A percentile compares a stretch with the other conserved stretches of the same genome.
These are phyloP conservation scores for Trichoderma polysporum DNA, from an alignment of 2,329 filamentous ascomycete species.

Conservation along the genomic window DNA sequence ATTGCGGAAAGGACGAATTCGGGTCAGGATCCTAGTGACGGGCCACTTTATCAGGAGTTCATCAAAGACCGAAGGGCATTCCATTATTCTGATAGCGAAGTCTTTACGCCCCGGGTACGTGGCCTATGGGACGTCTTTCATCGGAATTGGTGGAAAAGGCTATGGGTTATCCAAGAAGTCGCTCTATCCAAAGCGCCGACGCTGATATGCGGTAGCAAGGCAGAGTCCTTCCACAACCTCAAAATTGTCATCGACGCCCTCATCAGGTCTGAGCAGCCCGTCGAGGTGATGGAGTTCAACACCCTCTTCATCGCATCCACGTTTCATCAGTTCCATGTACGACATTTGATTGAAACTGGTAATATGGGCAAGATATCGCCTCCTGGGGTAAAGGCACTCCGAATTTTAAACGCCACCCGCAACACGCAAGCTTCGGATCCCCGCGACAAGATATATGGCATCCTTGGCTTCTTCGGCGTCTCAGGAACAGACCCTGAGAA, in stretches of 20 bases:
- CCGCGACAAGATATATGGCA: conserved; percentile 16
- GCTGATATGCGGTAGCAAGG: background rate
- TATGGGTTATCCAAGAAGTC: conserved; percentile 13
- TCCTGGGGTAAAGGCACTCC: conserved; percentile 1
- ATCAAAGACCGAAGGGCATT: background rate
- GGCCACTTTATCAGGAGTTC: background rate
- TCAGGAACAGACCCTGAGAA: background rate
- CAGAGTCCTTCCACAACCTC: conserved; percentile 6
- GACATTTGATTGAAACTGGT: background rate
- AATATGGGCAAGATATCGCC: background rate
- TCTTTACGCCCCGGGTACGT: conserved; percentile 1
- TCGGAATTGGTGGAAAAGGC: background rate
- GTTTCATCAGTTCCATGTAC: conserved; percentile 7
- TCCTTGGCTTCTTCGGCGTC: conserved; percentile 11
- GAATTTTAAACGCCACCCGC: background rate
- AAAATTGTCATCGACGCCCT: conserved; percentile 5
- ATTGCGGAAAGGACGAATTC: conserved; percentile 1
- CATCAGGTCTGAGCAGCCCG: background rate
- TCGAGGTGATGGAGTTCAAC: background rate
- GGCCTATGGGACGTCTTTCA: conserved; percentile 13
- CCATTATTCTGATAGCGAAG: background rate
- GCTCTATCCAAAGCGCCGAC: background rate
- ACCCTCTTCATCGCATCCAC: background rate
- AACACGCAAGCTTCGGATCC: conserved; percentile 3
- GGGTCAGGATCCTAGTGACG: background rate